Evolutionary conservation across 768 basidiomycete genomes (phyloP), one percentile per base, ranked within the genome.

Genomic region (Auricularia sp.): DNA sequence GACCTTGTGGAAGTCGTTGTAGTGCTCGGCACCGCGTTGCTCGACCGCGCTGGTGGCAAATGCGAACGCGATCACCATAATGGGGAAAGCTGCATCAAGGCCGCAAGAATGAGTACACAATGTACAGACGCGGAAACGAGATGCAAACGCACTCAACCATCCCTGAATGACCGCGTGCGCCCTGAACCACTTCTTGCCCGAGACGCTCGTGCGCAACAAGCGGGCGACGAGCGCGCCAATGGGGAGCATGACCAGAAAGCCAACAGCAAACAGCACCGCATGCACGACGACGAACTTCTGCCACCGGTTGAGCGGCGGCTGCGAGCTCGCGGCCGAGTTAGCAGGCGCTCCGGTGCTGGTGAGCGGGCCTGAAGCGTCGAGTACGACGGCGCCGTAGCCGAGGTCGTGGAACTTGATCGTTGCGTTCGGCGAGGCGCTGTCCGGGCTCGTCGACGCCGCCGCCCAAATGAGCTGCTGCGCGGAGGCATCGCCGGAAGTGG

Each of bases 201-300:
- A 71, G 4, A 74, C 76, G 67, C 81, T 79, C 0, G 81, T 84
- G 64, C 85, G 75, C 44, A 80, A 72, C 68, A 80, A 82, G 44
- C 85, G 77, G n/a, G 83, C 83, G 36, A 85, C 64, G 13, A 87
- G 73, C 0, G 78, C 81, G 14, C 84, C 85, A 35, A 74, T 68
- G 4, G 85, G 85, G 8, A 86, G 73, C 62, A 86, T 70, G 10
- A 85, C 54, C 54, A 85, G 72, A 67, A 85, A 85, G 6, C 81
- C 84, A 47, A 83, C 64, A 10, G 74, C 74, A 45, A 78, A 81
- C 64, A 83, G 74, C 42, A 84, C 75, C 2, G 80, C 85, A 72
- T 87, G 85, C 4, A 82, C 82, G 61, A 87, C 71, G 35, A 85
- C 77, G 63, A 81, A 70, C 65, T 79, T 81, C 69, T 85, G 78